Percentiles rank a stretch among this genome's conserved stretches.
Evolutionary conservation across 2,329 filamentous ascomycete species (phyloP).

Genomic region (Mycosphaerella arachidis): DNA sequence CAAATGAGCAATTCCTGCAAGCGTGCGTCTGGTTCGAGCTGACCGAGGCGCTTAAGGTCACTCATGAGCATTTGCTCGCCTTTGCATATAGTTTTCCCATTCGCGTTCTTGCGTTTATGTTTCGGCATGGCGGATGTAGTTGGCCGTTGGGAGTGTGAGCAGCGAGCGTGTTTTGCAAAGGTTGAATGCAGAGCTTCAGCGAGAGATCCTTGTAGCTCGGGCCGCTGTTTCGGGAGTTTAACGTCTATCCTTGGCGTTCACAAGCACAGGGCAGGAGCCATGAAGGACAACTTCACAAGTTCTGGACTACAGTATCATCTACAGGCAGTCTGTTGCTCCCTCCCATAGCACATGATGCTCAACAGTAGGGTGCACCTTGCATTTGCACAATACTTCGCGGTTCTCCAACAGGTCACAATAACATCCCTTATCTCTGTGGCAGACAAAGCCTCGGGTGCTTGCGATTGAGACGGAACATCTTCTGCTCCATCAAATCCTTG

Average conservation of each 20-base stretch:
- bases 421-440: background rate
- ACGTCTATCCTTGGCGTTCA: background rate
- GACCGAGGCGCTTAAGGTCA: too few species aligned
- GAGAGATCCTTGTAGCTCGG: background rate
- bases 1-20: too few species aligned
- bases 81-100: background rate
- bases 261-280: background rate
- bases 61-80: too few species aligned
- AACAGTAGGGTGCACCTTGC: background rate
- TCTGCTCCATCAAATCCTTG: constrained; percentile 8
- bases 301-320: background rate
- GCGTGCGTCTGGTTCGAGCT: too few species aligned
- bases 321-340: background rate
- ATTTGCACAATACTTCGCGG: background rate
- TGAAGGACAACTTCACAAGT: background rate
- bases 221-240: background rate
- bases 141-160: too few species aligned
- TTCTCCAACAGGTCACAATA: background rate
- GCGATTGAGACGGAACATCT: background rate
- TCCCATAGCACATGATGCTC: background rate
- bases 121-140: background rate
- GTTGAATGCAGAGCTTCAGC: background rate
- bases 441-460: background rate
- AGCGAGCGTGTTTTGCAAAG: too few species aligned
- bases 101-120: background rate